Conservation (phyloP, 345 rosid species). For the Eucalyptus erythrocorys region DNA sequence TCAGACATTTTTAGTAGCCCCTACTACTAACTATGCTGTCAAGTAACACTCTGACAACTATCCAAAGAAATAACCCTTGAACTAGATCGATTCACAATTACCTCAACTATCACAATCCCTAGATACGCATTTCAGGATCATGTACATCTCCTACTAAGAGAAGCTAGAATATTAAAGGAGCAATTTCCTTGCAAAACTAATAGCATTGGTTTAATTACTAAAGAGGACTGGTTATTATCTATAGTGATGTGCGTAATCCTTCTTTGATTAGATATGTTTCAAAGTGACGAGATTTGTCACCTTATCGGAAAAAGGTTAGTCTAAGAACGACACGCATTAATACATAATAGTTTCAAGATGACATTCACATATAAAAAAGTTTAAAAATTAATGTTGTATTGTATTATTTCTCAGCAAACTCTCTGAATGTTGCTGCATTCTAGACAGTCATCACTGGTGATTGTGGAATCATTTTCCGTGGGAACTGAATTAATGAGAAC, state of each 20-base stretch:
- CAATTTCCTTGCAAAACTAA: neutral
- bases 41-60: neutral
- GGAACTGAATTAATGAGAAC: neutral
- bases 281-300: neutral
- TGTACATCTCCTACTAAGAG: neutral
- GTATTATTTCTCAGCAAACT: neutral
- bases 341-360: neutral
- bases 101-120: neutral
- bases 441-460: neutral
- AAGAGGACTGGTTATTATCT: neutral
- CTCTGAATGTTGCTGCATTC: neutral
- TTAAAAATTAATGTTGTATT: neutral
- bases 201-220: neutral
- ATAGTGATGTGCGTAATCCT: neutral
- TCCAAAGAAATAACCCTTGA: neutral
- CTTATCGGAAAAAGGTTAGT: neutral
- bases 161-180: neutral
- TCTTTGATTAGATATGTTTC: neutral
- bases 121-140: neutral
- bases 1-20: neutral
- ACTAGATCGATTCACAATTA: neutral
- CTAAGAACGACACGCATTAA: neutral
- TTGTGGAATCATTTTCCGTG: neutral
- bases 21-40: neutral
- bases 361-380: neutral